Evolutionary conservation across 2,329 filamentous ascomycete genomes (phyloP).

Genomic region (Alternaria conjuncta): DNA sequence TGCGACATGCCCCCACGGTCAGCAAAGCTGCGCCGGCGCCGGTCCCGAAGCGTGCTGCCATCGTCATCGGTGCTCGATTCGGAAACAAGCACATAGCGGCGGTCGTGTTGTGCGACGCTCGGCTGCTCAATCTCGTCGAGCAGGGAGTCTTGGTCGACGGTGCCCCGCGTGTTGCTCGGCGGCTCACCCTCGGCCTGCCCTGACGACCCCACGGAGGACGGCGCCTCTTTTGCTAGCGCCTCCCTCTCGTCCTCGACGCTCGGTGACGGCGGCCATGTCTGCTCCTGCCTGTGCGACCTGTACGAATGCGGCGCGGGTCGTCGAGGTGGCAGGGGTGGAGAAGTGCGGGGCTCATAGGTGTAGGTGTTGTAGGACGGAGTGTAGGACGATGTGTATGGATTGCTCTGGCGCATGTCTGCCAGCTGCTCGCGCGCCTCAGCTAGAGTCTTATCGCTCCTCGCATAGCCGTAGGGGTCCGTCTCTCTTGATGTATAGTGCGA

Average conservation of each 20-base stretch:
- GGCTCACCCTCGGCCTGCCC: slow-evolving; percentile 54
- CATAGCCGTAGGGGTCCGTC: slow-evolving; percentile 28
- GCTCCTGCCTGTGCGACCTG: slow-evolving; percentile 24
- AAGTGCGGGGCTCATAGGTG: slow-evolving; percentile 42
- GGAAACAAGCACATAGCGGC: slow-evolving; percentile 67
- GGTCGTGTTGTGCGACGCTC: slow-evolving; percentile 55
- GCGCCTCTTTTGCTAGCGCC: slow-evolving; percentile 68
- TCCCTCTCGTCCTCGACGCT: slow-evolving; percentile 72
- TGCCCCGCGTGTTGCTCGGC: slow-evolving; percentile 68
- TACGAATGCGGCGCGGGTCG: slow-evolving; percentile 24
- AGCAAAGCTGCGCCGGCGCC: slow-evolving; percentile 41
- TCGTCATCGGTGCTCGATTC: slow-evolving; percentile 31
- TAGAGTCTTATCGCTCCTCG: slow-evolving; percentile 24
- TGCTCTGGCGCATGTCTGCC: slow-evolving; percentile 33
- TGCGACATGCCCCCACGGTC: slow-evolving; percentile 44
- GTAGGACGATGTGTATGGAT: slow-evolving; percentile 30
- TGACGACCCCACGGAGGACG: slow-evolving; percentile 37
- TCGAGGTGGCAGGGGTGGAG: slow-evolving; percentile 26
- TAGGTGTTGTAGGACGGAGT: slow-evolving; percentile 36
- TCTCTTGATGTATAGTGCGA: slow-evolving; percentile 36
- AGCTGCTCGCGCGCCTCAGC: slow-evolving; percentile 22
- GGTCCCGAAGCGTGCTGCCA: slow-evolving; percentile 11
- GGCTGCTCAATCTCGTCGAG: slow-evolving; percentile 64
- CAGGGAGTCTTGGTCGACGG: slow-evolving; percentile 71
- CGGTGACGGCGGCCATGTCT: slow-evolving; percentile 64